Evolutionary conservation across 805 yeast genomes (phyloP), one percentile per base, ranked within the genome.

Genomic region (Grigorovia jiainica): DNA sequence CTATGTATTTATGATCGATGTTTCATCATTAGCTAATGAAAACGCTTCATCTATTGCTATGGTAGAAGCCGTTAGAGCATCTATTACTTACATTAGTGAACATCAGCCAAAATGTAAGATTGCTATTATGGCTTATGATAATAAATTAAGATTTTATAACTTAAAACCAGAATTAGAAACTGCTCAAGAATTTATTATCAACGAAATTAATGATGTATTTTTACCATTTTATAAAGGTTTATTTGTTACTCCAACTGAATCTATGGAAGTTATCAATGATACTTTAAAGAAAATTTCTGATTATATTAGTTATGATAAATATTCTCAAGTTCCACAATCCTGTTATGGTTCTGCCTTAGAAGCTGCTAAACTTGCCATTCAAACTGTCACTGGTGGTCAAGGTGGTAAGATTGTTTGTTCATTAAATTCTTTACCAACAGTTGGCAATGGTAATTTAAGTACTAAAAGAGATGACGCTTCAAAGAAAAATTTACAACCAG

Each of bases 361-460:
- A 42, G 77, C 81, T 2, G 90, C 94, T 0, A 64, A 70, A 50
- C 55, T 74, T 40, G 79, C 87, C 6, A 65, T 87, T 21, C 71
- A 71, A 35, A 61, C 65, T 18, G 71, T 71, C 27, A 58, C 67
- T 6, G 52, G 52, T 3, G 57, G 64, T 2, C 95, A 92, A 7
- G 92, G 92, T 47, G 98, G 97, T 45, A 84, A 89, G 51, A 78
- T 90, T 27, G 73, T 82, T 18, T 72, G 84, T 0, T 60, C 83
- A 4, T 63, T 89, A 34, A 71, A 85, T 2, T 65, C 79, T 2
- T 60, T 87, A 32, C 96, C 98, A 6, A 72, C 85, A 1, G 72
- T 78, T 72, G 95, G 95, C 0, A 81, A 87, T 0, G 96, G 96
- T 4, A 67, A 72, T 8, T 68, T 82, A 41, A 64, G 67, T n/a